A percentile compares a stretch with the other conserved stretches of the same genome.
Conservation (phyloP, 164 flowering plant genomes). For the Nymphaea thermarum region DNA sequence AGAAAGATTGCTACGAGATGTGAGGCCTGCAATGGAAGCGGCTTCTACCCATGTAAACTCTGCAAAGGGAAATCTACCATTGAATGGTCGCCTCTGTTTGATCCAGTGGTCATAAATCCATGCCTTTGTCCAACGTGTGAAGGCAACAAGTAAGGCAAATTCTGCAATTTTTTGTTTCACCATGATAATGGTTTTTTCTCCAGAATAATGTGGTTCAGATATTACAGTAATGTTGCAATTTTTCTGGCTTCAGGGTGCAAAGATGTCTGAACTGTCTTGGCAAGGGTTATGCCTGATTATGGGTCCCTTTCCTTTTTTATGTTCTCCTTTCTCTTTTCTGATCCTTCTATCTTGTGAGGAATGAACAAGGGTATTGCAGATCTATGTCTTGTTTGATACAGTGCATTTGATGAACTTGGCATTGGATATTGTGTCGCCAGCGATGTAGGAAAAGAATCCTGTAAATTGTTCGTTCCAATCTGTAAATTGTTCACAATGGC, state of each 20-base stretch:
- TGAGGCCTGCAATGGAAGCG: slow-evolving; percentile 40
- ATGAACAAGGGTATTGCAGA: no score
- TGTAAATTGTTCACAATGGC: no score
- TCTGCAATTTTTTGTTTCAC: background rate
- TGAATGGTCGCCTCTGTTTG: slow-evolving; percentile 62
- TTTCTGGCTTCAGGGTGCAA: slow-evolving; percentile 41
- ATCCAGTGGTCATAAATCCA: slow-evolving; percentile 54
- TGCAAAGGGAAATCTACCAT: slow-evolving; percentile 56
- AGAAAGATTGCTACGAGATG: slow-evolving; percentile 36
- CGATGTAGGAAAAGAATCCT: no score
- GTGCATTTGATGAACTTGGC: no score
- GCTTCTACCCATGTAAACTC: slow-evolving; percentile 56
- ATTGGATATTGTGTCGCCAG: no score
- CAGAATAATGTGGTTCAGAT: background rate
- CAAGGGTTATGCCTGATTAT: slow-evolving; percentile 27
- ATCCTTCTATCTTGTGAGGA: no score
- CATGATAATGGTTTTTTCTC: background rate
- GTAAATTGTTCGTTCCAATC: no score
- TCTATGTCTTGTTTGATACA: no score
- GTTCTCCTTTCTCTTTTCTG: background rate
- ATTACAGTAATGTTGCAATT: slow-evolving; percentile 1
- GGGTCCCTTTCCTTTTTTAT: background rate
- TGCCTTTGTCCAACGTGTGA: slow-evolving; percentile 79
- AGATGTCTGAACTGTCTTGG: slow-evolving; percentile 64
- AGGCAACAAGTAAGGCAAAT: slow-evolving; percentile 40